Conservation (phyloP, 164 flowering plant species). For the Annona squamosa region DNA sequence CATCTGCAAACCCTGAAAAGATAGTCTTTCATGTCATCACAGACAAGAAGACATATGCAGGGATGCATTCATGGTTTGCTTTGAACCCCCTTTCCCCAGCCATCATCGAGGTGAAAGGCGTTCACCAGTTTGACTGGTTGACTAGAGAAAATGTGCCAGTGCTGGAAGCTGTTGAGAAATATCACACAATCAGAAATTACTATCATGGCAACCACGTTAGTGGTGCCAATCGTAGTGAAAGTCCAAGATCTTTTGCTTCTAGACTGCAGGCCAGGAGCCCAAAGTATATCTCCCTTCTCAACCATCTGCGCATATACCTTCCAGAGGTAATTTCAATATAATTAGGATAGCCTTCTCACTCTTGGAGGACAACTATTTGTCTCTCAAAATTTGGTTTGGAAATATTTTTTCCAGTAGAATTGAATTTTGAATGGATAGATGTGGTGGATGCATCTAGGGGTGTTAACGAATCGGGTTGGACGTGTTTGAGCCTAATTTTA, state of each 20-base stretch:
- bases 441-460: neutral
- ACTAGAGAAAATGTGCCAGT: conserved; percentile 96
- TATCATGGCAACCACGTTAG: conserved; percentile 88
- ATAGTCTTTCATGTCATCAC: conserved; percentile 94
- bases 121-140: conserved; percentile 97
- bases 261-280: conserved; percentile 93
- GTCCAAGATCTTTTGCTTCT: conserved; percentile 72
- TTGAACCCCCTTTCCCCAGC: conserved; percentile 79
- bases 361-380: neutral
- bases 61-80: conserved; percentile 99
- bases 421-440: neutral
- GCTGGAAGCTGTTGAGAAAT: conserved; percentile 90
- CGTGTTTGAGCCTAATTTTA: too few relatives aligned
- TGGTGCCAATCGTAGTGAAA: conserved; percentile 73
- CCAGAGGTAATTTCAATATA: conserved; percentile 69
- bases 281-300: conserved; percentile 93
- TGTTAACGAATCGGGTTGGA: too few relatives aligned
- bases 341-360: neutral
- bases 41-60: conserved; percentile 98
- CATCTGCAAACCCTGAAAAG: conserved; percentile 64
- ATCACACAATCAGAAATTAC: conserved; percentile 61
- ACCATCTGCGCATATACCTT: conserved; percentile 90
- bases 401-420: neutral
- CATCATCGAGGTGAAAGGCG: conserved; percentile 86
- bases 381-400: neutral